phyloP scores from a whole-genome alignment of 441 rosid species.

The Erodium chrysanthum region DNA sequence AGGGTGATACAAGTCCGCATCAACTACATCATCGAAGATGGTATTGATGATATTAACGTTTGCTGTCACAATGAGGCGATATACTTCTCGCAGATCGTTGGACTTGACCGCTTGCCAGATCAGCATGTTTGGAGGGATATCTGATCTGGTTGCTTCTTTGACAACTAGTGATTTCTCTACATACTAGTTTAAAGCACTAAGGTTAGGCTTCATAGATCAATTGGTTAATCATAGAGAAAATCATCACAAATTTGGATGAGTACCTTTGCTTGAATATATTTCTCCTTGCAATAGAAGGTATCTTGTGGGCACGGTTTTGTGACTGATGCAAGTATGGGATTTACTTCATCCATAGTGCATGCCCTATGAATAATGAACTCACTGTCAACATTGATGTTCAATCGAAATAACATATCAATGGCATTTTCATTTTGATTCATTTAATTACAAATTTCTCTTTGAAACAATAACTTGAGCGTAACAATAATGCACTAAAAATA shows the following conservation, averaged over 20 bases:
- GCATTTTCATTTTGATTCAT: background rate
- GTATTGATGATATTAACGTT: conserved; percentile 43
- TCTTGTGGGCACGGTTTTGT: conserved; percentile 61
- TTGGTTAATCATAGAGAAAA: too few species aligned
- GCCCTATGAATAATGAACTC: background rate
- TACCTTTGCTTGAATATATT: conserved; percentile 75
- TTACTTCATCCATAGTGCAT: conserved; percentile 39
- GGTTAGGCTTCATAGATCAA: conserved; percentile 7
- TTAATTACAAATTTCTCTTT: background rate
- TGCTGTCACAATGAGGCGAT: conserved; percentile 49
- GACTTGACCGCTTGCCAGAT: conserved; percentile 76
- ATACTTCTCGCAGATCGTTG: conserved; percentile 57
- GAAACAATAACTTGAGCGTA: background rate
- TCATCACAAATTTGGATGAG: background rate
- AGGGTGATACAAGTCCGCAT: conserved; percentile 32
- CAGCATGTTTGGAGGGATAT: conserved; percentile 22
- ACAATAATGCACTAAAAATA: background rate
- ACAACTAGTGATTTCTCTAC: conserved; percentile 54
- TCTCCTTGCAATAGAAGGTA: conserved; percentile 47
- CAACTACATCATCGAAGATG: conserved; percentile 42
- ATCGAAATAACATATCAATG: background rate
- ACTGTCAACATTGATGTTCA: background rate
- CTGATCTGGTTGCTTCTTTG: conserved; percentile 30
- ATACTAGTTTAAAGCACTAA: conserved; percentile 37
- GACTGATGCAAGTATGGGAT: conserved; percentile 27